Evolutionary conservation across 2,329 filamentous ascomycete genomes (phyloP), one percentile per base, ranked within the genome.

Genomic region (Tolypocladium inflatum): DNA sequence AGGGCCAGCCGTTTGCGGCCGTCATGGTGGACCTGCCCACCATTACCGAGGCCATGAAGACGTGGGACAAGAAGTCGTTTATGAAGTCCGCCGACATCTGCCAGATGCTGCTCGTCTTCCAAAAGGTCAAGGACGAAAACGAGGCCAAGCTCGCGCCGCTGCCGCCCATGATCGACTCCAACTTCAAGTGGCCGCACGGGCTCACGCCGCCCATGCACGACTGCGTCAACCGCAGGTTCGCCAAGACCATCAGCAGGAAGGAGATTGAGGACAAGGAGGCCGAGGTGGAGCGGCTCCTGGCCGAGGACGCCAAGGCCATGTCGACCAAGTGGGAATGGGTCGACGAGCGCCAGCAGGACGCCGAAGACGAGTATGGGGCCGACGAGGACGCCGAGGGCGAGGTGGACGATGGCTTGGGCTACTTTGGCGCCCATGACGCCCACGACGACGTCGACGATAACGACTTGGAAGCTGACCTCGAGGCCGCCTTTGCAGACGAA

Each of bases 31-130:
- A 95, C 65, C 74, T 96, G 38, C 91, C 91, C 0, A 94, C 89
- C 60, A 89, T 96, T 59, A 86, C 92, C 6, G 91, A 96, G 70
- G 88, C 86, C 9, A 91, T 94, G 88, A 96, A 96, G 78, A 92
- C 89, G 59, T 96, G 91, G 89, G 91, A 96, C 70, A 87, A 87
- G 67, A 91, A 89, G 67, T 83, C 86, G 21, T 91, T 92, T 78
- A 91, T 92, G 77, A 96, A 96, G 75, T 89, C 89, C 10, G 88
- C 89, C 38, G 91, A 96, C 68, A 84, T 96, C 39, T 91, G 88
- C 64, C 91, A 96, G 75, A 95, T 96, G 89, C 80, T 96, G 41
- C 76, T 95, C 9, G 89, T 93, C 1, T 83, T 91, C 59, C 86
- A 88, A 10, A 77, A 74, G 38, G 87, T 93, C 21, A 75, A 78